Evolutionary conservation across 306 rosid genomes (phyloP).

Genomic region (Quercus mongolica): DNA sequence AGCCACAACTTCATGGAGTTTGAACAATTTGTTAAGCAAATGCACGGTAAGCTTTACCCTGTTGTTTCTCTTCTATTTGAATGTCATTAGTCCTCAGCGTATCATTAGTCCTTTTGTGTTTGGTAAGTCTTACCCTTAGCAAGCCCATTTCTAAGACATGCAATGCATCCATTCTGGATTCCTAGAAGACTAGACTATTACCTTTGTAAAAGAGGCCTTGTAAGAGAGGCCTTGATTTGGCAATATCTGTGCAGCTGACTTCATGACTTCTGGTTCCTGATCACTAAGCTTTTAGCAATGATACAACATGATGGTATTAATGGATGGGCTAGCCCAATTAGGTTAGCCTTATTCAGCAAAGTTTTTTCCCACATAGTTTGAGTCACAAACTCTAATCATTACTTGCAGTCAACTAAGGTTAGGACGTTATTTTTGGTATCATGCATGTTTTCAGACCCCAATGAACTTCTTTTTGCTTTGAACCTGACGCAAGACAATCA

Average conservation of each 20-base stretch:
- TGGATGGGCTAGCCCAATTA: background rate
- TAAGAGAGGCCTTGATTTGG: background rate
- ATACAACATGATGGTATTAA: background rate
- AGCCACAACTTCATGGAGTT: constrained; percentile 32
- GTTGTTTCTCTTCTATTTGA: background rate
- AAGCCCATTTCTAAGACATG: background rate
- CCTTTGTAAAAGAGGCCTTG: background rate
- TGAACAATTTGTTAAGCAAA: constrained; percentile 34
- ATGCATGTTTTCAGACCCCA: background rate
- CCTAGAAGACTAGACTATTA: background rate
- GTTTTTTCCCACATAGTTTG: background rate
- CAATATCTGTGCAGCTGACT: background rate
- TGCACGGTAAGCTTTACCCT: constrained; percentile 35
- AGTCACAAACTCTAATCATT: background rate
- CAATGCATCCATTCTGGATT: background rate
- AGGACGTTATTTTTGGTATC: background rate
- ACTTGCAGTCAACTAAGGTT: background rate
- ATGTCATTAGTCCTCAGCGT: background rate
- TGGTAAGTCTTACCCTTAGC: background rate
- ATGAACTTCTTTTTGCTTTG: background rate
- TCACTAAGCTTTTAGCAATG: background rate
- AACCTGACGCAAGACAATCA: background rate
- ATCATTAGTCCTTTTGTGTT: background rate
- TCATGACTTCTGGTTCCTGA: background rate
- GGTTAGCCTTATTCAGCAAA: background rate